Evolutionary conservation across 1,284 basidiomycete species (phyloP).

Genomic region (Gomphus sp.): DNA sequence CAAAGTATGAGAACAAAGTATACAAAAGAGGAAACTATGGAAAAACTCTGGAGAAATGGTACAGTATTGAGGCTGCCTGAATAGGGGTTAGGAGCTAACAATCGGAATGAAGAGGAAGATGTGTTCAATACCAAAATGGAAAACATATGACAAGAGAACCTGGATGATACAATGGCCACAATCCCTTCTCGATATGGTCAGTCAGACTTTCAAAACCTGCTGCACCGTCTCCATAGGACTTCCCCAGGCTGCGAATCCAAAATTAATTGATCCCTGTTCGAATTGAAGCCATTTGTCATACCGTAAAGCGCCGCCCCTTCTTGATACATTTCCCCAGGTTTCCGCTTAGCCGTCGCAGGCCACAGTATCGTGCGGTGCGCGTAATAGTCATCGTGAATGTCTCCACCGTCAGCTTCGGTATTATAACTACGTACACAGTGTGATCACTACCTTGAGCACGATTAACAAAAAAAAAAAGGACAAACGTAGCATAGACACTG

Average conservation of each 20-base stretch:
- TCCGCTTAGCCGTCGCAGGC: slow-evolving; percentile 20
- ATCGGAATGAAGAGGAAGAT: too few relatives aligned
- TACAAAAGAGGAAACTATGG: too few relatives aligned
- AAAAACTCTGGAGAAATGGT: too few relatives aligned
- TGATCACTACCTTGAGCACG: neutral
- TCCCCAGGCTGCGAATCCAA: neutral
- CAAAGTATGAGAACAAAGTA: too few relatives aligned
- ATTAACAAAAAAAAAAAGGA: neutral
- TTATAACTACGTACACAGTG: slow-evolving; percentile 15
- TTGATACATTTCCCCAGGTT: slow-evolving; percentile 19
- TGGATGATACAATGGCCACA: neutral
- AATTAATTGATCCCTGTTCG: neutral
- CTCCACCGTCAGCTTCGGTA: slow-evolving; percentile 20
- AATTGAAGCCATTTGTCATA: neutral
- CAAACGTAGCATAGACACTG: slow-evolving; percentile 22
- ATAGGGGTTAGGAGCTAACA: too few relatives aligned
- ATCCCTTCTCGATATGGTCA: neutral
- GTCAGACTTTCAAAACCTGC: neutral
- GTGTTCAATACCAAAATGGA: too few relatives aligned
- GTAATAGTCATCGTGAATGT: slow-evolving; percentile 22
- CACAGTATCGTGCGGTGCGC: slow-evolving; percentile 20
- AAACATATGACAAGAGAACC: neutral
- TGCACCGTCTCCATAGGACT: neutral
- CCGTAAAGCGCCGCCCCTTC: slow-evolving; percentile 15
- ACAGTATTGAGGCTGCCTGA: too few relatives aligned